Evolutionary conservation across 345 rosid species (phyloP), one percentile per base, ranked within the genome.

Genomic region (Lenwebbia sp.): DNA sequence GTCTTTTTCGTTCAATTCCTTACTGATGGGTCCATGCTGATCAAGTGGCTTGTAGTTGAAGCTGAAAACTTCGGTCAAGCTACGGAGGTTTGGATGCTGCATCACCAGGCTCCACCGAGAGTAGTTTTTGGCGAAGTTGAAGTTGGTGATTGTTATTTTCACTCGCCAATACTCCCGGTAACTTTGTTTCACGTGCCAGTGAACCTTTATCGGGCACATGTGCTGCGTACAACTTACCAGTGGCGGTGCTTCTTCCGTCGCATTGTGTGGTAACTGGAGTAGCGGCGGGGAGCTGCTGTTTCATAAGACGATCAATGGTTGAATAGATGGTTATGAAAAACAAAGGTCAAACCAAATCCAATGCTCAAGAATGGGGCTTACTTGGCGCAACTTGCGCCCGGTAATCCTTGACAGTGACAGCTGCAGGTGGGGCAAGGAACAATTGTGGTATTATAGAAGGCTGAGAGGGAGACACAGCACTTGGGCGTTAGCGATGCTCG

Each of bases 171-270:
- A 95, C 76, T 92, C 89, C 85, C 70, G 93, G 88, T 96, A 96
- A 86, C 93, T 95, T 76, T 93, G 92, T 88, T 95, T 96, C n/a
- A 96, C 92, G 47, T 96, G 99, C 99, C 99, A 96, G 85, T 95
- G 99, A 21, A 95, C 92, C 54, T 89, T 84, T 37, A 95, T 89
- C 0, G 98, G 99, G 88, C 99, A 96, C 96, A 93, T 93, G 85
- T 96, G 98, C 10, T 84, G 78, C 3, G 98, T 47, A 50, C 99
- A 96, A 81, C 90, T 86, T 7, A 95, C 98, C 14, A 93, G 58
- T 25, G 94, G 90, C 4, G 88, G 30, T 52, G 51, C 81, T 86
- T 89, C 95, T 52, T 65, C 89, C 11, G 83, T 85, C 2, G 91
- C 89, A 86, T 93, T 91, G 11, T 90, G 92, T 40, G 89, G 90